Percentiles rank a stretch among this genome's conserved stretches.
Evolutionary conservation across 2,329 filamentous ascomycete genomes (phyloP).

Genomic region (Coniochaeta hoffmannii): DNA sequence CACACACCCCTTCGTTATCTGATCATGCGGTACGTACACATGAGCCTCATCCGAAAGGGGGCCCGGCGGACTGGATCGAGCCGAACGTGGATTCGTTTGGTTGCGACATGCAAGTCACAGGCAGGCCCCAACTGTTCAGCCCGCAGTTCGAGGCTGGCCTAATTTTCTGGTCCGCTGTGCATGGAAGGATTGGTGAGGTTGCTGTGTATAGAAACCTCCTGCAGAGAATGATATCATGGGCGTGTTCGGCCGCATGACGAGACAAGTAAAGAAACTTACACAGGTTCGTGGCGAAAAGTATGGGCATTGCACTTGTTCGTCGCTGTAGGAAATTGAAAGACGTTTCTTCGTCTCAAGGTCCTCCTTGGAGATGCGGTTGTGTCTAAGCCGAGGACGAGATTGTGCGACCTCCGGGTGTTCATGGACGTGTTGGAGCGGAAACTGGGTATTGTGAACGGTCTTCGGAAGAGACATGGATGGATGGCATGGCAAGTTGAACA

Average conservation of each 20-base stretch:
- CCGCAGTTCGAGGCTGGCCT: neutral
- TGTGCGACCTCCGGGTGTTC: too few relatives aligned
- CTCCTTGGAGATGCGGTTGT: too few relatives aligned
- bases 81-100: neutral
- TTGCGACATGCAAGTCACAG: neutral
- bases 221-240: neutral
- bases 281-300: too few relatives aligned
- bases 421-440: too few relatives aligned
- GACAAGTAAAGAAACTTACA: neutral
- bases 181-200: neutral
- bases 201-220: neutral
- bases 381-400: too few relatives aligned
- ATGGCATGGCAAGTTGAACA: too few relatives aligned
- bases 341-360: too few relatives aligned
- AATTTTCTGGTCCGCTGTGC: neutral
- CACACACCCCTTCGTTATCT: neutral
- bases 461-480: too few relatives aligned
- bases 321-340: too few relatives aligned
- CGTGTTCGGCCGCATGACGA: neutral
- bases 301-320: too few relatives aligned
- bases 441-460: too few relatives aligned
- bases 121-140: neutral
- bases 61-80: neutral
- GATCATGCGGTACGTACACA: neutral
- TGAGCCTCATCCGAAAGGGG: conserved; percentile 1